These are phyloP conservation scores for Rhodomyrtus psidioides DNA, from an alignment of 441 rosid species.

Conservation along the genomic window DNA sequence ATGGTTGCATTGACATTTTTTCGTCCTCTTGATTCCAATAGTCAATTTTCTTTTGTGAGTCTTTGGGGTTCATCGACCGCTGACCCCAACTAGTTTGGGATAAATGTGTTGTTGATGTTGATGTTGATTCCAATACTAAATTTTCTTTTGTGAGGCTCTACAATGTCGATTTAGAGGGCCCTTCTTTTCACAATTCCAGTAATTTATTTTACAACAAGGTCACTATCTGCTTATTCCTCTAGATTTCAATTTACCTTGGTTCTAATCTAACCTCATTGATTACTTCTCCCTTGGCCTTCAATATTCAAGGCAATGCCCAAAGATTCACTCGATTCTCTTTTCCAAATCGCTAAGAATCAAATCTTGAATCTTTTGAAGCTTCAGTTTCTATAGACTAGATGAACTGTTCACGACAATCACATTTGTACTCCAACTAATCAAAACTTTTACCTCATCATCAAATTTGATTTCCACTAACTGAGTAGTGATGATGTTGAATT, in stretches of 20 bases:
- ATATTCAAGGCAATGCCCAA: not conserved
- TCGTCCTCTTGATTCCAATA: not conserved
- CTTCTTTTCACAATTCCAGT: not conserved
- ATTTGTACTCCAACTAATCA: not conserved
- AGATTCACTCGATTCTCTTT: not conserved
- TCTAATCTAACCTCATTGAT: not conserved
- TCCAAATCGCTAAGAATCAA: not conserved
- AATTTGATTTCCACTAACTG: not conserved
- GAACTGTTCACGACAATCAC: not conserved
- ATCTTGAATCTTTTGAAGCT: not conserved
- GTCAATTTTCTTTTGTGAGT: not conserved
- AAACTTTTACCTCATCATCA: not conserved
- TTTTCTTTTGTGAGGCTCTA: not conserved
- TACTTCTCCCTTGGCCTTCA: not conserved
- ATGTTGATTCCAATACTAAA: not conserved
- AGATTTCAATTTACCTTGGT: not conserved
- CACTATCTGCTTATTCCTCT: not conserved
- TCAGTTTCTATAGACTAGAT: not conserved
- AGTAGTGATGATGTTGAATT: not conserved
- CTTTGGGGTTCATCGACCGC: too few relatives aligned
- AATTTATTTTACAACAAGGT: not conserved
- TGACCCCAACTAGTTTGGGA: too few relatives aligned
- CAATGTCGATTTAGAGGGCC: not conserved
- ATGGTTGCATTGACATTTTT: not conserved
- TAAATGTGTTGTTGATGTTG: too few relatives aligned